phyloP scores from a whole-genome alignment of 345 rosid species.

The Punica granatum region DNA sequence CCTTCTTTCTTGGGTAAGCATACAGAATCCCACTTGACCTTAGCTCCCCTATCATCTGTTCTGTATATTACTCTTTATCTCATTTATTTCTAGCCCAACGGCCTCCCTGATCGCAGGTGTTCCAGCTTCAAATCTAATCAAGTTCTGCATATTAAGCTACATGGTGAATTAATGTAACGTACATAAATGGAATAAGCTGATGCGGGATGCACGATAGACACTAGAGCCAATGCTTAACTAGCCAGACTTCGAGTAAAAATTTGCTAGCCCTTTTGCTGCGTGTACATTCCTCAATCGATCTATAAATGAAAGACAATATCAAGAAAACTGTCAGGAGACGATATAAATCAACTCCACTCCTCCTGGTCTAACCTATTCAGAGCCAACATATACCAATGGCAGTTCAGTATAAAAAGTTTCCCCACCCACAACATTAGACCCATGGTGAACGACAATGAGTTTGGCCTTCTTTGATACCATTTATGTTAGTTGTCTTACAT shows the following conservation, averaged over 20 bases:
- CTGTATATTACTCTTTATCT: too few relatives aligned
- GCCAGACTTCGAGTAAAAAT: not conserved
- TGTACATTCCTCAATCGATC: not conserved
- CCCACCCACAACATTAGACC: constrained; percentile 81
- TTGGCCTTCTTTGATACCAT: constrained; percentile 63
- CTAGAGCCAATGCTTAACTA: not conserved
- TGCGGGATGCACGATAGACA: not conserved
- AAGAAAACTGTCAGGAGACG: not conserved
- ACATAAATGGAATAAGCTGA: not conserved
- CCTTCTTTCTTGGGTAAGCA: too few relatives aligned
- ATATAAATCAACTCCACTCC: not conserved
- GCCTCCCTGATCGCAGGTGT: constrained; percentile 98
- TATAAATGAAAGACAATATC: not conserved
- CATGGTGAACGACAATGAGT: constrained; percentile 78
- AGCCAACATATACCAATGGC: not conserved
- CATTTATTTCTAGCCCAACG: constrained; percentile 86
- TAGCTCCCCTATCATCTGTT: too few relatives aligned
- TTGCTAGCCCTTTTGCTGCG: not conserved
- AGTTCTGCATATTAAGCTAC: constrained; percentile 4
- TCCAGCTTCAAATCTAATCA: constrained; percentile 91
- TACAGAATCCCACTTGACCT: too few relatives aligned
- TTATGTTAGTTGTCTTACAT: constrained; percentile 40
- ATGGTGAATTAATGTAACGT: not conserved
- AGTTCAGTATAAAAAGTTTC: constrained; percentile 1
- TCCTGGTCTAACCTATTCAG: not conserved